These are phyloP conservation scores for Metarhizium album DNA, from an alignment of 2,329 filamentous ascomycete genomes.

Conservation along the genomic window DNA sequence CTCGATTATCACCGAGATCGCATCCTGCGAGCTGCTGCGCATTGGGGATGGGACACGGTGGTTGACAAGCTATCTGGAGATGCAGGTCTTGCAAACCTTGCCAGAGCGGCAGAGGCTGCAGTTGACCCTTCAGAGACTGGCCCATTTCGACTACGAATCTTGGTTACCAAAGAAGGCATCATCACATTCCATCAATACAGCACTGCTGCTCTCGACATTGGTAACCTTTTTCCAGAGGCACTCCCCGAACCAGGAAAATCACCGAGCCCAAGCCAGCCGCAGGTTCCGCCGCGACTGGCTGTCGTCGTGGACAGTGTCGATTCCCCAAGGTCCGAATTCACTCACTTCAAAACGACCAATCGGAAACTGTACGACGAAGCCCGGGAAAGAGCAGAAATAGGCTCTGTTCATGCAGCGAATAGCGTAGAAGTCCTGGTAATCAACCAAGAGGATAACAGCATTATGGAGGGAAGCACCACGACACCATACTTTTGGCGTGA, in stretches of 20 bases:
- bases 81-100: conserved; percentile 32
- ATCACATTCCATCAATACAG: conserved; percentile 31
- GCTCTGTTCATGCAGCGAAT: conserved; percentile 36
- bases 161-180: conserved; percentile 38
- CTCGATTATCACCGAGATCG: conserved; percentile 68
- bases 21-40: conserved; percentile 50
- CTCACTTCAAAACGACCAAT: conserved; percentile 75
- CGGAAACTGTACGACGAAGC: conserved; percentile 63
- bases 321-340: conserved; percentile 50
- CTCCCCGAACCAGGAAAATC: conserved; percentile 35
- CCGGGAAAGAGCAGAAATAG: conserved; percentile 49
- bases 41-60: conserved; percentile 45
- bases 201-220: conserved; percentile 28
- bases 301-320: conserved; percentile 32
- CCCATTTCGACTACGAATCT: conserved; percentile 42
- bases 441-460: conserved; percentile 44
- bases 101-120: conserved; percentile 19
- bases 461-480: conserved; percentile 81
- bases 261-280: conserved; percentile 13
- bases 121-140: conserved; percentile 23
- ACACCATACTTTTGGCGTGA: conserved; percentile 71
- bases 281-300: conserved; percentile 24
- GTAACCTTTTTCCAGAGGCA: conserved; percentile 45
- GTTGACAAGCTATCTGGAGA: conserved; percentile 33
- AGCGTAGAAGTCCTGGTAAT: conserved; percentile 65